phyloP scores from a whole-genome alignment of 345 rosid genomes.

The Bruguiera gymnorhiza region DNA sequence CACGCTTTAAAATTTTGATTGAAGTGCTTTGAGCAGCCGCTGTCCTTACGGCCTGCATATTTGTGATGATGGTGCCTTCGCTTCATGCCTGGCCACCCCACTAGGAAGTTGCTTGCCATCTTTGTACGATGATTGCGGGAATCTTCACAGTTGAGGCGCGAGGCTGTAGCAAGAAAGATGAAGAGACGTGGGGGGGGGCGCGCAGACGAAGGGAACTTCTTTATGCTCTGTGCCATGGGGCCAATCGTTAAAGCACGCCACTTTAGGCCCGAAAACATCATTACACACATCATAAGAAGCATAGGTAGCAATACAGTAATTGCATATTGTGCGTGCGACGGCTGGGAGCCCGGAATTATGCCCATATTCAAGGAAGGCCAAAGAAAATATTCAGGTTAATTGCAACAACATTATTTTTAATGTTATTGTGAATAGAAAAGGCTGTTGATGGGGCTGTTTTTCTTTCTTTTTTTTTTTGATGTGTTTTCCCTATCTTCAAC shows the following conservation, averaged over 20 bases:
- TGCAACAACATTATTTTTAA: too few species aligned
- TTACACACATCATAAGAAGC: slow-evolving; percentile 7
- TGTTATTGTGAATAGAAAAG: too few species aligned
- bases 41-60: background rate
- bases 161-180: background rate
- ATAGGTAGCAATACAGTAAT: slow-evolving; percentile 8
- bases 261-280: slow-evolving; percentile 22
- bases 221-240: background rate
- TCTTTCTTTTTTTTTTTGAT: too few species aligned
- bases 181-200: slow-evolving; percentile 19
- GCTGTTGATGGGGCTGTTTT: too few species aligned
- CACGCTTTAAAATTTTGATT: background rate
- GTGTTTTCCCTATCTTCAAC: too few species aligned
- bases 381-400: too few species aligned
- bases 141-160: background rate
- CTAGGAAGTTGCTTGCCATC: background rate
- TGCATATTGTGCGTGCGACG: background rate
- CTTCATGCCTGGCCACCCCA: slow-evolving; percentile 22
- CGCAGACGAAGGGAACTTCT: slow-evolving; percentile 10
- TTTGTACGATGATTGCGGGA: slow-evolving; percentile 35
- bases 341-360: background rate
- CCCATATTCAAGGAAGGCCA: background rate
- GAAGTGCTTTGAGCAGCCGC: slow-evolving; percentile 1
- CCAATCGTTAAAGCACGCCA: slow-evolving; percentile 33
- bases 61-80: slow-evolving; percentile 9